Evolutionary conservation across 1,139 yeast species (phyloP).

Genomic region (Diutina sp.): DNA sequence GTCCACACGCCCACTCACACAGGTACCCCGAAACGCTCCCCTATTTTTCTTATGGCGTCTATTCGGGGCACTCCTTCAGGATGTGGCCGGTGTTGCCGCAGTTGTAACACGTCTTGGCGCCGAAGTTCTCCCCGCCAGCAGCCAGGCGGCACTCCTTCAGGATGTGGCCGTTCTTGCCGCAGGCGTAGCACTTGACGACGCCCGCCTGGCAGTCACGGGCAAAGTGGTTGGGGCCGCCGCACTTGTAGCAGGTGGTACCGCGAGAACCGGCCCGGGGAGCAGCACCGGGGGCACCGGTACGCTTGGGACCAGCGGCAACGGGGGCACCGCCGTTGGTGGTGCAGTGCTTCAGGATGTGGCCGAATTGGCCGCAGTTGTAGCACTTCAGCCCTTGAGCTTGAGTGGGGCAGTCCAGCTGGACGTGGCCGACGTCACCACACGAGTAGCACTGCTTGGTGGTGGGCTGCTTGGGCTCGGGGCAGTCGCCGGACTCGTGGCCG

Average conservation of each 20-base stretch:
- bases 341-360: slow-evolving; percentile 76
- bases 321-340: slow-evolving; percentile 19
- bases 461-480: slow-evolving; percentile 79
- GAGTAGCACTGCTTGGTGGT: slow-evolving; percentile 82
- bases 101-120: slow-evolving; percentile 37
- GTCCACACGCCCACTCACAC: slow-evolving; percentile 1
- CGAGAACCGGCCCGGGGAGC: slow-evolving; percentile 21
- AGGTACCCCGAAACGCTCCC: background rate
- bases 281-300: slow-evolving; percentile 4
- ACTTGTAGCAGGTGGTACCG: slow-evolving; percentile 74
- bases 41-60: background rate
- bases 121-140: slow-evolving; percentile 13
- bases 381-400: slow-evolving; percentile 34
- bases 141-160: slow-evolving; percentile 66
- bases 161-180: slow-evolving; percentile 84
- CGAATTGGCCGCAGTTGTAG: slow-evolving; percentile 56
- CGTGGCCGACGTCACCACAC: slow-evolving; percentile 66
- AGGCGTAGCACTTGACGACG: slow-evolving; percentile 73
- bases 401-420: slow-evolving; percentile 50
- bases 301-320: slow-evolving; percentile 7
- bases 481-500: slow-evolving; percentile 81
- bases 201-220: slow-evolving; percentile 84
- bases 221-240: slow-evolving; percentile 89
- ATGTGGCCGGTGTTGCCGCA: slow-evolving; percentile 11
- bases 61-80: slow-evolving; percentile 7